Percentiles rank a stretch among this genome's conserved stretches.
Evolutionary conservation across 176 grass and related monocot species (phyloP).

Genomic region (Saccharum officinarum): DNA sequence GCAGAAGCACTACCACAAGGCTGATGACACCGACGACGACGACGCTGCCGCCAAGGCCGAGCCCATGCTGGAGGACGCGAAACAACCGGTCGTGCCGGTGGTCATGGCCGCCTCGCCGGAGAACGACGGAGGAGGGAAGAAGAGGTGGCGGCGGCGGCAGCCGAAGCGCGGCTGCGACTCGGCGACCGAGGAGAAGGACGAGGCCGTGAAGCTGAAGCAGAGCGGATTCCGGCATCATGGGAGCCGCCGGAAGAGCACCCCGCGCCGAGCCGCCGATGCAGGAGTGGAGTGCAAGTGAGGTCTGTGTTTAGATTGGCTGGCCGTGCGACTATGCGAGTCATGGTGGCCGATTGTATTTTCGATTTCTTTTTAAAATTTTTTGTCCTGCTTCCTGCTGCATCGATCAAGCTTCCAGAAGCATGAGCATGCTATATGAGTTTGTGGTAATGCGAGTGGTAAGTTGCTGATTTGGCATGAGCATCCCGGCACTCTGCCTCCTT

Average conservation of each 20-base stretch:
- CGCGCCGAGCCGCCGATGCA: slow-evolving; percentile 81
- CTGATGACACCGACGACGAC: slow-evolving; percentile 37
- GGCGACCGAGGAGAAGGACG: slow-evolving; percentile 28
- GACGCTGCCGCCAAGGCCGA: slow-evolving; percentile 26
- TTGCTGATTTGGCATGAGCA: slow-evolving; percentile 16
- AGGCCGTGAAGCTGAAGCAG: slow-evolving; percentile 33
- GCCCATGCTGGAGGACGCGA: slow-evolving; percentile 26
- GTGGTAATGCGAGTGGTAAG: slow-evolving; percentile 1
- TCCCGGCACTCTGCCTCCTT: not conserved
- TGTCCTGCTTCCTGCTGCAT: slow-evolving; percentile 5
- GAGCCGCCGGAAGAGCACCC: slow-evolving; percentile 88
- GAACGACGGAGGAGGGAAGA: slow-evolving; percentile 48
- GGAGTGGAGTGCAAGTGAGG: slow-evolving; percentile 63
- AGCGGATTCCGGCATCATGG: slow-evolving; percentile 70
- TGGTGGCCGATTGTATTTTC: not conserved
- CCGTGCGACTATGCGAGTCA: not conserved
- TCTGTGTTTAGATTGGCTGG: too few relatives aligned
- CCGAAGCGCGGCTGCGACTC: slow-evolving; percentile 27
- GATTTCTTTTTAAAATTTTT: not conserved
- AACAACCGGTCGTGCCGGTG: not conserved
- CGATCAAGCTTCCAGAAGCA: slow-evolving; percentile 27
- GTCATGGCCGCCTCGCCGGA: slow-evolving; percentile 31
- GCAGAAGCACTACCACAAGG: slow-evolving; percentile 55
- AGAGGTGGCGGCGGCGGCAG: slow-evolving; percentile 29
- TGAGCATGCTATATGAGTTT: not conserved